Evolutionary conservation across 345 rosid species (phyloP).

Genomic region (Hibiscus tridactylites): DNA sequence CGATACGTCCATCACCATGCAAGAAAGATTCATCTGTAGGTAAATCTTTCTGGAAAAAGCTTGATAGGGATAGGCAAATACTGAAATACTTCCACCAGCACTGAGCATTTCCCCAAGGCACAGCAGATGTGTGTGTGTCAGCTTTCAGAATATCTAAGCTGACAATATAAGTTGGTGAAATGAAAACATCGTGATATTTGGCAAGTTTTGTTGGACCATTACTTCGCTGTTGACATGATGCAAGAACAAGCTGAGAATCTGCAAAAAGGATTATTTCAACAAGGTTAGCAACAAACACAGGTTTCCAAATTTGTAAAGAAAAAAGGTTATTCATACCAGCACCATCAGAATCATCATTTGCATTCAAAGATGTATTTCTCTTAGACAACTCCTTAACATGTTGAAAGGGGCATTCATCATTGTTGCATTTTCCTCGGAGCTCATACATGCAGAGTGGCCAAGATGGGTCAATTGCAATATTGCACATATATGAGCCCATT

Average conservation of each 20-base stretch:
- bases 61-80: slow-evolving; percentile 52
- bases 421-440: slow-evolving; percentile 94
- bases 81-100: slow-evolving; percentile 73
- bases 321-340: slow-evolving; percentile 26
- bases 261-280: slow-evolving; percentile 24
- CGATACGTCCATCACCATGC: slow-evolving; percentile 57
- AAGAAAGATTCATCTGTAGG: slow-evolving; percentile 36
- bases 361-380: slow-evolving; percentile 24
- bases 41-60: slow-evolving; percentile 38
- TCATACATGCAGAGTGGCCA: slow-evolving; percentile 90
- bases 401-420: slow-evolving; percentile 91
- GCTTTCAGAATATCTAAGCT: slow-evolving; percentile 65
- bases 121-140: slow-evolving; percentile 38
- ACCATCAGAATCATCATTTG: slow-evolving; percentile 29
- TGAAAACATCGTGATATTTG: slow-evolving; percentile 22
- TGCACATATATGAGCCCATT: slow-evolving; percentile 39
- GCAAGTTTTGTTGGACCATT: slow-evolving; percentile 23
- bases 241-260: slow-evolving; percentile 40
- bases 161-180: slow-evolving; percentile 67
- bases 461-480: slow-evolving; percentile 57
- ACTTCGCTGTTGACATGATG: slow-evolving; percentile 20
- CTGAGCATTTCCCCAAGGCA: slow-evolving; percentile 42
- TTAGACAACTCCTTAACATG: slow-evolving; percentile 53
- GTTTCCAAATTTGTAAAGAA: slow-evolving; percentile 1
- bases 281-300: slow-evolving; percentile 9